A percentile compares a stretch with the other conserved stretches of the same genome.
Conservation (phyloP, 2,329 filamentous ascomycete species). For the Aspergillus ruber region DNA sequence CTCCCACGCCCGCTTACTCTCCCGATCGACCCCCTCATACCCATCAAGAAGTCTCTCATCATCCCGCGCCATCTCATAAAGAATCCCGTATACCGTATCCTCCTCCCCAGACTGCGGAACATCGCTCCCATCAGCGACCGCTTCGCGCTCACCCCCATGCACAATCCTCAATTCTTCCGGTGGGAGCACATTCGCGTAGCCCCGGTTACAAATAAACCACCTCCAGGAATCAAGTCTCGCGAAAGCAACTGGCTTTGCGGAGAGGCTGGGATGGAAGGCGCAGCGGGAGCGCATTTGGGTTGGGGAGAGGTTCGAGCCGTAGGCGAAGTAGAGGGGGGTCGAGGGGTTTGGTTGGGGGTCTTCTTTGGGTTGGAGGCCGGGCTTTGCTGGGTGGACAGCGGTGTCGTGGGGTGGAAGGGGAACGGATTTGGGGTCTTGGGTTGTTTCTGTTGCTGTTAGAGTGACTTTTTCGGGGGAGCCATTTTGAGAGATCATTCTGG, state of each 20-base stretch:
- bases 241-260: conserved; percentile 32
- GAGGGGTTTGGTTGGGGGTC: conserved; percentile 15
- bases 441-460: background rate
- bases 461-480: background rate
- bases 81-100: conserved; percentile 31
- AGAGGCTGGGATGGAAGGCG: conserved; percentile 23
- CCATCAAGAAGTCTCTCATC: conserved; percentile 34
- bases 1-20: conserved; percentile 6
- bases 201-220: conserved; percentile 37
- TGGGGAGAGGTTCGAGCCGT: conserved; percentile 39
- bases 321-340: conserved; percentile 37
- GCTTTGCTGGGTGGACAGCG: background rate
- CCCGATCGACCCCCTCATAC: conserved; percentile 32
- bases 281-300: conserved; percentile 36
- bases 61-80: conserved; percentile 34
- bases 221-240: conserved; percentile 32
- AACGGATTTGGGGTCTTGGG: background rate
- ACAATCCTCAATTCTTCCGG: conserved; percentile 16
- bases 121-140: conserved; percentile 4
- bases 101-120: conserved; percentile 17
- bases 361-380: background rate
- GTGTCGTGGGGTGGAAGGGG: background rate
- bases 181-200: conserved; percentile 38
- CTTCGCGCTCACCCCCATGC: conserved; percentile 8
- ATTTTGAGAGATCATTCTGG: background rate